These are phyloP conservation scores for Tolypocladium inflatum DNA, from an alignment of 2,329 filamentous ascomycete species.

Conservation along the genomic window DNA sequence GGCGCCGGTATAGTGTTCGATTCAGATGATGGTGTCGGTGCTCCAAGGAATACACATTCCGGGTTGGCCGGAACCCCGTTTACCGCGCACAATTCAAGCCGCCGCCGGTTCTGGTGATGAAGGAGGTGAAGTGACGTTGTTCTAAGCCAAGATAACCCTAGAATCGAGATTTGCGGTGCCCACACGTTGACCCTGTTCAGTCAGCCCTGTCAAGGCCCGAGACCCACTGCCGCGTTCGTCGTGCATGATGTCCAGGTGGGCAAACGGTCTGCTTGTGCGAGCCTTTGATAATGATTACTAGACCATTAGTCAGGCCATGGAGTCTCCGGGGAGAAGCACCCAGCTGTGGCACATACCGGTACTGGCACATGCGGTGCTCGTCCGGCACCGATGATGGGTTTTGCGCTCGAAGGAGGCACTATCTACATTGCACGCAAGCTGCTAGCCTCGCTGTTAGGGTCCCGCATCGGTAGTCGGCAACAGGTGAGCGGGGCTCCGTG, in stretches of 20 bases:
- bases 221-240: neutral
- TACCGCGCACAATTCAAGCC: neutral
- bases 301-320: neutral
- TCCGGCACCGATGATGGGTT: neutral
- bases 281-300: neutral
- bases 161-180: neutral
- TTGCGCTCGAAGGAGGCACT: neutral
- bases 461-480: neutral
- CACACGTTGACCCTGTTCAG: neutral
- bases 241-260: neutral
- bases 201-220: neutral
- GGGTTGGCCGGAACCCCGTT: neutral
- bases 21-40: neutral
- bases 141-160: neutral
- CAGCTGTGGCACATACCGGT: neutral
- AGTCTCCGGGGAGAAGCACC: neutral
- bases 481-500: slow-evolving; percentile 1
- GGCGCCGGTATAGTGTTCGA: slow-evolving; percentile 11
- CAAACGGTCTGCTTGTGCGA: neutral
- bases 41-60: neutral
- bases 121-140: neutral
- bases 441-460: neutral
- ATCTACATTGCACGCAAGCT: neutral
- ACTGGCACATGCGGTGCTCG: neutral
- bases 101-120: neutral